These are phyloP conservation scores for Debaryomycetaceae sp. DNA, from an alignment of 1,139 yeast genomes.

Conservation along the genomic window DNA sequence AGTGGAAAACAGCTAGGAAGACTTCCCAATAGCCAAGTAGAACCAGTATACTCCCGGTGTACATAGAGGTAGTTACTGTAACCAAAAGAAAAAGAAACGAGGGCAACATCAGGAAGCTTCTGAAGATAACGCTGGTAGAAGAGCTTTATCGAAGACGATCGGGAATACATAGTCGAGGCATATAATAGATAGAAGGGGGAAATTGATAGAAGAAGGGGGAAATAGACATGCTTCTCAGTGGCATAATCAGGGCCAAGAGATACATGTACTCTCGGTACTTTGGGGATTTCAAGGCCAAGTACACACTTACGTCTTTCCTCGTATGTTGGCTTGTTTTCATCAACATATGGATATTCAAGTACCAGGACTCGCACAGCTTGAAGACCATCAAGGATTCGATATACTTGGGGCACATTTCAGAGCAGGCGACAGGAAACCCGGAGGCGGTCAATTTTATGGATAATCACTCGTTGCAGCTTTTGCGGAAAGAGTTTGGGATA, in stretches of 20 bases:
- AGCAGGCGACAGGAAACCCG: not conserved
- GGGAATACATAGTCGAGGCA: too few relatives aligned
- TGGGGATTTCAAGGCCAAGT: not conserved
- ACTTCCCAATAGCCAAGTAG: too few relatives aligned
- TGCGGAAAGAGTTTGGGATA: constrained; percentile 2
- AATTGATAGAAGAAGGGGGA: not conserved
- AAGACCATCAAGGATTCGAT: constrained; percentile 3
- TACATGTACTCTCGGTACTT: not conserved
- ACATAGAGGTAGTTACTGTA: too few relatives aligned
- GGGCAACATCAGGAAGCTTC: too few relatives aligned
- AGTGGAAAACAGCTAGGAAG: too few relatives aligned
- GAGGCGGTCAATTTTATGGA: not conserved
- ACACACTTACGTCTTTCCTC: not conserved
- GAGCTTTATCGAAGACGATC: too few relatives aligned
- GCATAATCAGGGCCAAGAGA: not conserved
- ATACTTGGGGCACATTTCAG: not conserved
- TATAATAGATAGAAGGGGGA: too few relatives aligned
- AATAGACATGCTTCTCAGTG: not conserved
- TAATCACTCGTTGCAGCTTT: not conserved
- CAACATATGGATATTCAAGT: constrained; percentile 6
- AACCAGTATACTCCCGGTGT: too few relatives aligned
- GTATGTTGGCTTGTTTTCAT: constrained; percentile 5
- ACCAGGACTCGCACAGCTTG: constrained; percentile 1
- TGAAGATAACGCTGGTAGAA: too few relatives aligned
- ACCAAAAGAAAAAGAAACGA: too few relatives aligned